Evolutionary conservation across 1,284 basidiomycete species (phyloP).

Genomic region (Mycena citricolor): DNA sequence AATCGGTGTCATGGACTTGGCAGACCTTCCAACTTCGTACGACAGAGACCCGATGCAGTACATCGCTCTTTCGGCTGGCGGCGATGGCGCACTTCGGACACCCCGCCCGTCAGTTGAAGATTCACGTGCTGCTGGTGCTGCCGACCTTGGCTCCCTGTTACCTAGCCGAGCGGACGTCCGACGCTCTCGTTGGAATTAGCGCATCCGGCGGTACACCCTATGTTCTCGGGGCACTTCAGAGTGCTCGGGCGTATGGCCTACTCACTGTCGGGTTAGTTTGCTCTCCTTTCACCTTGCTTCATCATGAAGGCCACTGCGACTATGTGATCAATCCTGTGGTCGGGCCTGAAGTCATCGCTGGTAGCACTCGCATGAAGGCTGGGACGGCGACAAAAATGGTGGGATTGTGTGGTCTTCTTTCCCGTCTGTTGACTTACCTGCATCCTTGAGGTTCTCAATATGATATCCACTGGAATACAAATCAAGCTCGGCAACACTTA

Average conservation of each 20-base stretch:
- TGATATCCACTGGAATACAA: conserved; percentile 35
- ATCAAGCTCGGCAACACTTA: conserved; percentile 35
- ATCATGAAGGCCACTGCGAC: conserved; percentile 28
- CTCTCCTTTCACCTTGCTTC: conserved; percentile 25
- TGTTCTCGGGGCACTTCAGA: conserved; percentile 32
- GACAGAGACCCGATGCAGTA: conserved; percentile 17
- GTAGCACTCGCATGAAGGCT: conserved; percentile 33
- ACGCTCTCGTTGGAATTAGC: conserved; percentile 33
- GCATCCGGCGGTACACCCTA: conserved; percentile 36
- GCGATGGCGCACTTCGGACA: conserved; percentile 30
- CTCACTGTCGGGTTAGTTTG: conserved; percentile 32
- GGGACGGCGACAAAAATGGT: conserved; percentile 37
- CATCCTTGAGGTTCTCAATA: conserved; percentile 34
- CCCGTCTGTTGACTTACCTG: background rate
- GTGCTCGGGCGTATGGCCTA: conserved; percentile 24
- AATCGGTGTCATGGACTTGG: conserved; percentile 33
- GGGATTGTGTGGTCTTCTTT: too few species aligned
- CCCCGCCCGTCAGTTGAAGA: conserved; percentile 22
- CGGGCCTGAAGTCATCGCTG: conserved; percentile 32
- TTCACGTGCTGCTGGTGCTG: conserved; percentile 29
- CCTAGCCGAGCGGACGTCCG: conserved; percentile 26
- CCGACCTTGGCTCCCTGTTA: conserved; percentile 29
- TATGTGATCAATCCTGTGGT: conserved; percentile 31
- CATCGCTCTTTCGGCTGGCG: conserved; percentile 32
- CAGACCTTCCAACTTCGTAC: conserved; percentile 26